phyloP scores from a whole-genome alignment of 2,329 filamentous ascomycete species.

The Tolypocladium sp. region DNA sequence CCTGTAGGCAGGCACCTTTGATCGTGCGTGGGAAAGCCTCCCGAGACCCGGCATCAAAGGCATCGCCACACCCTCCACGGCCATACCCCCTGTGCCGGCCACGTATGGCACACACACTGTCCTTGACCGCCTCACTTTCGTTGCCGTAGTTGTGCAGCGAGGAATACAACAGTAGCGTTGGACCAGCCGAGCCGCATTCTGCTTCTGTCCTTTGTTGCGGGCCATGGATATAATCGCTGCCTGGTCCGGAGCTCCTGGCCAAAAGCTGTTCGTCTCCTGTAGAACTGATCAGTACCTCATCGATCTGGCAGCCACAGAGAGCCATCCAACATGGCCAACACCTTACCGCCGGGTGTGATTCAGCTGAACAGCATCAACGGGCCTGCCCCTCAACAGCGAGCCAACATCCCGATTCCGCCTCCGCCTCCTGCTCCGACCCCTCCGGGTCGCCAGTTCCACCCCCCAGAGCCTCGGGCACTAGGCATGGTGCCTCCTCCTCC shows the following conservation, averaged over 20 bases:
- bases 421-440: neutral
- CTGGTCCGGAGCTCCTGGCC: neutral
- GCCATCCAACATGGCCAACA: neutral
- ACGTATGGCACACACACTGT: slow-evolving; percentile 1
- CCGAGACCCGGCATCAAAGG: neutral
- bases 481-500: neutral
- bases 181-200: neutral
- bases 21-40: neutral
- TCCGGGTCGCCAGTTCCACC: neutral
- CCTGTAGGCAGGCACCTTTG: neutral
- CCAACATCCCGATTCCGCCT: neutral
- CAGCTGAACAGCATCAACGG: neutral
- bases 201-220: neutral
- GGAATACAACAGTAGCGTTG: neutral
- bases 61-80: neutral
- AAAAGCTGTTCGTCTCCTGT: neutral
- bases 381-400: neutral
- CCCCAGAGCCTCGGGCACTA: neutral
- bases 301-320: neutral
- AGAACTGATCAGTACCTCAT: neutral
- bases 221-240: neutral
- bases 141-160: neutral
- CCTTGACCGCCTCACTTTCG: slow-evolving; percentile 1
- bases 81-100: neutral
- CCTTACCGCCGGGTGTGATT: neutral